Evolutionary conservation across 805 yeast genomes (phyloP).

Genomic region (Kuraishia piskuri): DNA sequence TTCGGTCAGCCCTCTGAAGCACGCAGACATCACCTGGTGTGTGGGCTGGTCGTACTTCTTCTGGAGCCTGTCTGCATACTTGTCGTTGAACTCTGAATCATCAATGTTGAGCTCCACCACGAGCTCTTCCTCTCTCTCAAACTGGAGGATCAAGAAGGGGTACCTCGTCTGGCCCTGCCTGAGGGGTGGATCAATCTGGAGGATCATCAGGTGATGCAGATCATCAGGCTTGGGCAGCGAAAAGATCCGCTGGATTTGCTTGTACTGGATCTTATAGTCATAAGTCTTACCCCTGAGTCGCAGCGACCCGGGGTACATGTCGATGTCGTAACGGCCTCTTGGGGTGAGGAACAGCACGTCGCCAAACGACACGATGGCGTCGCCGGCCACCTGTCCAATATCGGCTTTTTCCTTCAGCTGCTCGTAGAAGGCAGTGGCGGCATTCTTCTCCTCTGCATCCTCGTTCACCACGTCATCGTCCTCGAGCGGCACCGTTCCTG

Average conservation of each 20-base stretch:
- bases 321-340: slow-evolving; percentile 97
- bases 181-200: slow-evolving; percentile 94
- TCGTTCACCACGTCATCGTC: slow-evolving; percentile 15
- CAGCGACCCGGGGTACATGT: slow-evolving; percentile 79
- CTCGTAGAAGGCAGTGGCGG: slow-evolving; percentile 84
- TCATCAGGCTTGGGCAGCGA: slow-evolving; percentile 94
- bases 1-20: slow-evolving; percentile 84
- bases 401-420: slow-evolving; percentile 88
- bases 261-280: slow-evolving; percentile 89
- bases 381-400: slow-evolving; percentile 91
- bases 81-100: slow-evolving; percentile 70
- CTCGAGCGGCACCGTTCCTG: slow-evolving; percentile 57
- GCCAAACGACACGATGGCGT: slow-evolving; percentile 86
- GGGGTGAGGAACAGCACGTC: slow-evolving; percentile 93
- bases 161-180: slow-evolving; percentile 98
- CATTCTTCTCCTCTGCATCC: slow-evolving; percentile 38
- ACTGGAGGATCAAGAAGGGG: slow-evolving; percentile 86
- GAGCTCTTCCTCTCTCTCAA: slow-evolving; percentile 81
- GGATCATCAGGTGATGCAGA: slow-evolving; percentile 74
- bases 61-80: slow-evolving; percentile 66
- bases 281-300: slow-evolving; percentile 95
- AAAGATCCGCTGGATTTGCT: slow-evolving; percentile 83
- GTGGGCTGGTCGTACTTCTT: slow-evolving; percentile 73
- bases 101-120: slow-evolving; percentile 83
- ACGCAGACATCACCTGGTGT: slow-evolving; percentile 78